A percentile compares a stretch with the other conserved stretches of the same genome.
Conservation (phyloP, 495 filamentous ascomycete genomes). For the Penicillium cinerascens region DNA sequence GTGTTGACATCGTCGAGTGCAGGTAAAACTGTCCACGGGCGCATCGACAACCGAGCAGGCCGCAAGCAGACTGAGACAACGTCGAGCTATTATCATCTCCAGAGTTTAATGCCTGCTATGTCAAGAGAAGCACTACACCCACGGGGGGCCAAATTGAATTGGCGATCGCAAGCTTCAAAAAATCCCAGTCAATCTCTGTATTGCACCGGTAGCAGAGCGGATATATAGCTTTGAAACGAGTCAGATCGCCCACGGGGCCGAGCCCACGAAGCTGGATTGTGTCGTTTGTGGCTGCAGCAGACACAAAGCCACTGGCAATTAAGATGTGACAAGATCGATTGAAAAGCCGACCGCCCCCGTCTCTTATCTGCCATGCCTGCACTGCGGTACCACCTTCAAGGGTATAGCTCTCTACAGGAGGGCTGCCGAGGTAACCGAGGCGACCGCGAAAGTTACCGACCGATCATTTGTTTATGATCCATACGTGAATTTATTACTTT, state of each 20-base stretch:
- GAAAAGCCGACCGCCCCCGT: neutral
- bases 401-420: neutral
- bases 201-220: no score
- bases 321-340: neutral
- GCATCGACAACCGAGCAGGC: neutral
- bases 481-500: neutral
- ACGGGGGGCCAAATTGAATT: neutral
- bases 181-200: neutral
- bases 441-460: neutral
- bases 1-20: neutral
- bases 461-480: neutral
- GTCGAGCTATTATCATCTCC: neutral
- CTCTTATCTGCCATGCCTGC: conserved; percentile 13
- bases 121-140: no score
- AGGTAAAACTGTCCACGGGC: neutral
- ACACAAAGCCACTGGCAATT: neutral
- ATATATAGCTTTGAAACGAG: neutral
- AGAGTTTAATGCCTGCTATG: no score
- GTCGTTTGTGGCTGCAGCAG: conserved; percentile 10
- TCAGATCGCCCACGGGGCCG: neutral
- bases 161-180: neutral
- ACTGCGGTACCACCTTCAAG: conserved; percentile 16
- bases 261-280: neutral
- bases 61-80: neutral
- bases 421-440: neutral